These are phyloP conservation scores for Xylaria intraflava DNA, from an alignment of 495 filamentous ascomycete species.

Conservation along the genomic window DNA sequence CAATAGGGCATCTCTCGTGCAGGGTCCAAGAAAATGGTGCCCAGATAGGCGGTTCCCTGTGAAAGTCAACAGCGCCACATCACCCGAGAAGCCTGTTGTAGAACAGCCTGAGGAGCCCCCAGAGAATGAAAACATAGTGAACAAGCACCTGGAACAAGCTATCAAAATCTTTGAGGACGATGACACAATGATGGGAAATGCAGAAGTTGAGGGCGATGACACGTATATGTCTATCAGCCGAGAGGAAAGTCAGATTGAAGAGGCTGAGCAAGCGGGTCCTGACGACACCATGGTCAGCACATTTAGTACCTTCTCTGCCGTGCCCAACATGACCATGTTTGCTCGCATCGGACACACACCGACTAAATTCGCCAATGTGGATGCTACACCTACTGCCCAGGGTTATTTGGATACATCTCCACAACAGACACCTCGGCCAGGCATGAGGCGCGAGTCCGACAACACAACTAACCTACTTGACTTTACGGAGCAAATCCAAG, in stretches of 20 bases:
- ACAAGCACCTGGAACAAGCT: slow-evolving; percentile 35
- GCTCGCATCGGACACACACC: slow-evolving; percentile 58
- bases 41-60: slow-evolving; percentile 53
- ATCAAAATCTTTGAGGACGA: slow-evolving; percentile 52
- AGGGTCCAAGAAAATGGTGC: slow-evolving; percentile 41
- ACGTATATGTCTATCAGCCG: slow-evolving; percentile 19
- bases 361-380: slow-evolving; percentile 33
- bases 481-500: slow-evolving; percentile 69
- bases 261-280: slow-evolving; percentile 33
- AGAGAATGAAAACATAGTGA: slow-evolving; percentile 37
- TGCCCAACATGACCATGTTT: slow-evolving; percentile 85
- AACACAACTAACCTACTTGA: slow-evolving; percentile 73
- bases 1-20: slow-evolving; percentile 17
- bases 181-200: slow-evolving; percentile 24
- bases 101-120: slow-evolving; percentile 35
- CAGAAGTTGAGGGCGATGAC: slow-evolving; percentile 19
- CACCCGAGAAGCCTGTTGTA: slow-evolving; percentile 20
- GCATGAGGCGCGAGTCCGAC: slow-evolving; percentile 30
- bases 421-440: slow-evolving; percentile 52
- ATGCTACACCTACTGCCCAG: slow-evolving; percentile 24
- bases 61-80: slow-evolving; percentile 32
- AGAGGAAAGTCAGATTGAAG: slow-evolving; percentile 14
- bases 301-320: slow-evolving; percentile 78
- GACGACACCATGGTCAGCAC: slow-evolving; percentile 68
- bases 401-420: slow-evolving; percentile 30